Conservation (phyloP, 768 basidiomycete genomes). For the Suillus sp. region DNA sequence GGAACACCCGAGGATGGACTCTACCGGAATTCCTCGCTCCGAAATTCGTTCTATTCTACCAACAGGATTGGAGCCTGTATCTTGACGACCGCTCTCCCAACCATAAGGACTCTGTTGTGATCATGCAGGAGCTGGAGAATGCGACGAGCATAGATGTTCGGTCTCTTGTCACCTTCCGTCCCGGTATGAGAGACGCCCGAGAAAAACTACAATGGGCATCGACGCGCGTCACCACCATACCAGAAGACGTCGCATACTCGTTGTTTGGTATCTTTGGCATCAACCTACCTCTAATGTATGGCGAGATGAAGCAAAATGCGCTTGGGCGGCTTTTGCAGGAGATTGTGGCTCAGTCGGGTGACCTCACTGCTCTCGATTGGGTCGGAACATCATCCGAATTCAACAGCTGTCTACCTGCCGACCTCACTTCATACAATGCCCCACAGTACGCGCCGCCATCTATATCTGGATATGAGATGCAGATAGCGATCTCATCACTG, state of each 20-base stretch:
- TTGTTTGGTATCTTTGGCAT: conserved; percentile 3
- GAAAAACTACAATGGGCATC: background rate
- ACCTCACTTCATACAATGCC: background rate
- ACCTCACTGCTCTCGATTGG: conserved; percentile 1
- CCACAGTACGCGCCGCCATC: background rate
- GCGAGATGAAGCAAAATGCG: background rate
- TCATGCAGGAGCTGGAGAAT: background rate
- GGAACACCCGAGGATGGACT: background rate
- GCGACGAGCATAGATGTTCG: background rate
- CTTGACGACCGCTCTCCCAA: background rate
- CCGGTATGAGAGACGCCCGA: background rate
- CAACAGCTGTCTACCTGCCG: background rate
- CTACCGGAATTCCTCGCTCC: background rate
- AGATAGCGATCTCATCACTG: background rate
- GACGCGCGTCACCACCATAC: background rate
- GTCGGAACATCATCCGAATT: background rate
- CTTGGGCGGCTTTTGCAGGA: conserved; percentile 2
- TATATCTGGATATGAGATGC: background rate
- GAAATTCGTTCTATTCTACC: background rate
- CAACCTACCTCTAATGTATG: background rate
- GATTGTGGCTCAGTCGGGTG: background rate
- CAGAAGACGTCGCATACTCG: conserved; percentile 3
- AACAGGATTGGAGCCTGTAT: background rate
- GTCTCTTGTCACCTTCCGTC: background rate
- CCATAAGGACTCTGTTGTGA: background rate